Evolutionary conservation across 805 yeast species (phyloP), one percentile per base, ranked within the genome.

Genomic region (Sungouiozyma intestinalis): DNA sequence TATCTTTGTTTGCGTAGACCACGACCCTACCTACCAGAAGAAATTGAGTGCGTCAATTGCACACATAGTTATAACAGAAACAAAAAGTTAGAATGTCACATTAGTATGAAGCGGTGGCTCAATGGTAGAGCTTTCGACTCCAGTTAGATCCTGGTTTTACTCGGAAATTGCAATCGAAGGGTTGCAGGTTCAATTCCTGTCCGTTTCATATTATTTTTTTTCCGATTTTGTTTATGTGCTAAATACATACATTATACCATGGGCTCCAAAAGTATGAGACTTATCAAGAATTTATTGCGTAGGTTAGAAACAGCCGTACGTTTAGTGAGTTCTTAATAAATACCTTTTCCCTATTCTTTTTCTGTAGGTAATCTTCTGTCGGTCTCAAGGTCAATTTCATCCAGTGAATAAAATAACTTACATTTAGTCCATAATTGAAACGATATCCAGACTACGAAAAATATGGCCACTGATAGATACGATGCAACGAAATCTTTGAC

Each of bases 141-240:
- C 79, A 73, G 68, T 60, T 59, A 53, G 47, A 56, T 49, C 50
- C 53, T 58, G 61, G 63, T 38, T 39, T 40, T 42, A 45, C 45
- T 45, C 39, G 48, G 53, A 50, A 46, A 51, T 58, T 58, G 64
- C 62, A 66, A 73, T 73, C 81, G 73, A 73, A 74, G 71, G 81
- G 80, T 73, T 74, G 79, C 79, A 74, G 79, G 81, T 75, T 75
- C 81, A 71, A 75, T 72, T 75, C 81, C 79, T 74, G 81, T 74
- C 77, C 75, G 79, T 74, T 74, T 72, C 77, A 73, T 52, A 55
- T 57, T 51, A 48, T 55, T 45, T 51, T 48, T 47, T 38, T 29
- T n/a, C n/a, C n/a, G n/a, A n/a, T n/a, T n/a, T n/a, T n/a, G n/a
- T n/a, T n/a, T n/a, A n/a, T n/a, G n/a, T n/a, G n/a, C n/a, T n/a